These are phyloP conservation scores for Groenewaldozyma tartarivorans DNA, from an alignment of 805 yeast genomes.

Conservation along the genomic window DNA sequence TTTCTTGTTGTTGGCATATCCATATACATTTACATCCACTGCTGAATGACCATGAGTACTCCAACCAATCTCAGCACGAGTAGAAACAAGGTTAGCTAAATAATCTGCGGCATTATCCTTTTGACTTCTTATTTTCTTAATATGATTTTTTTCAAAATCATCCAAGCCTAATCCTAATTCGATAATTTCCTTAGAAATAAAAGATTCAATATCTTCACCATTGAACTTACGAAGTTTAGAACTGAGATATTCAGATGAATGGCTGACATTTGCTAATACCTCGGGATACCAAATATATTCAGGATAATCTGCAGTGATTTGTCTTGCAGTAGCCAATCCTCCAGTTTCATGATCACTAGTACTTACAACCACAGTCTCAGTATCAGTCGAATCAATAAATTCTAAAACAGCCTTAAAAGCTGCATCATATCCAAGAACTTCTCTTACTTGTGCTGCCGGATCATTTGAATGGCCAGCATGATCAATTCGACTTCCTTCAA, in stretches of 20 bases:
- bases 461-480: conserved; percentile 94
- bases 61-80: conserved; percentile 92
- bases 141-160: conserved; percentile 48
- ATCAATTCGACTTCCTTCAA: conserved; percentile 91
- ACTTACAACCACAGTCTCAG: conserved; percentile 68
- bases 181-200: conserved; percentile 45
- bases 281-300: conserved; percentile 85
- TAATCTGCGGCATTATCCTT: conserved; percentile 31
- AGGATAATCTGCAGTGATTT: conserved; percentile 58
- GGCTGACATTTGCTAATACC: conserved; percentile 55
- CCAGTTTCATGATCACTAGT: conserved; percentile 97
- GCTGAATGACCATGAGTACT: conserved; percentile 94
- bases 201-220: conserved; percentile 32
- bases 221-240: conserved; percentile 33
- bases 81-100: conserved; percentile 62
- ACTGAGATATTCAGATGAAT: conserved; percentile 67
- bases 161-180: conserved; percentile 57
- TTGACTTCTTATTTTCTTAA: conserved; percentile 32
- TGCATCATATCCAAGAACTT: conserved; percentile 77
- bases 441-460: conserved; percentile 89
- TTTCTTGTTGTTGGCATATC: conserved; percentile 46
- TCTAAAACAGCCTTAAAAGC: conserved; percentile 69
- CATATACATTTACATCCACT: conserved; percentile 85
- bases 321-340: conserved; percentile 82
- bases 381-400: conserved; percentile 57